These are phyloP conservation scores for Sphagnurus paluster DNA, from an alignment of 1,284 basidiomycete species.

Conservation along the genomic window DNA sequence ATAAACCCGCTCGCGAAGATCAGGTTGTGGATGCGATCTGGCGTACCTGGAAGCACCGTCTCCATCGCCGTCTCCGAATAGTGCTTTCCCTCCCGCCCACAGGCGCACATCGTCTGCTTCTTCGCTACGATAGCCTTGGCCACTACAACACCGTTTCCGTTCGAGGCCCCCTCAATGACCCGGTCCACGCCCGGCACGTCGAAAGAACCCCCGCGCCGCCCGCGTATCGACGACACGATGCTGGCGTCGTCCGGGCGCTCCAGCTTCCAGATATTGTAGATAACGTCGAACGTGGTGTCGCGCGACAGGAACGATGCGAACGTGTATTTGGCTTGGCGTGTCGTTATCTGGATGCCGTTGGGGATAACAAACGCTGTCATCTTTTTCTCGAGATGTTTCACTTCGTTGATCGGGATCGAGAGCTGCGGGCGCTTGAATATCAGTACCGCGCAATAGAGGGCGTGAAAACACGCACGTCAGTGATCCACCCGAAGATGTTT, in stretches of 20 bases:
- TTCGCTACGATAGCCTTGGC: constrained; percentile 16
- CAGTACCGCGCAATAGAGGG: constrained; percentile 8
- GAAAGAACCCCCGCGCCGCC: constrained; percentile 29
- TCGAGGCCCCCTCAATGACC: constrained; percentile 13
- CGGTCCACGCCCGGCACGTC: constrained; percentile 27
- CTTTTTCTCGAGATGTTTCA: constrained; percentile 90
- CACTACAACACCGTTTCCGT: not conserved
- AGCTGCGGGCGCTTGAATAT: constrained; percentile 54
- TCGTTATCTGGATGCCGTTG: constrained; percentile 93
- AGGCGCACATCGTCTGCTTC: constrained; percentile 75
- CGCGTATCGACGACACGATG: constrained; percentile 31
- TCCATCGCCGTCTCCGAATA: constrained; percentile 78
- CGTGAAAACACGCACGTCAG: constrained; percentile 66
- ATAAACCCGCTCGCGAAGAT: constrained; percentile 97
- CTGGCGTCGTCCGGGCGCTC: constrained; percentile 75
- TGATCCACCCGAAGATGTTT: constrained; percentile 99
- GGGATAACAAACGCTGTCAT: constrained; percentile 99
- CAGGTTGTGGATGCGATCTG: constrained; percentile 94
- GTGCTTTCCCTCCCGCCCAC: constrained; percentile 74
- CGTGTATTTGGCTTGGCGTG: constrained; percentile 82
- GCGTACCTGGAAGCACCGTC: constrained; percentile 81
- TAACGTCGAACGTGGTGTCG: constrained; percentile 95
- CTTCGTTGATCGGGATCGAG: constrained; percentile 89
- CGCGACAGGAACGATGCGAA: constrained; percentile 97
- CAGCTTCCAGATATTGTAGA: constrained; percentile 94